These are phyloP conservation scores for Cytospora leucostoma DNA, from an alignment of 2,329 filamentous ascomycete genomes.

Conservation along the genomic window DNA sequence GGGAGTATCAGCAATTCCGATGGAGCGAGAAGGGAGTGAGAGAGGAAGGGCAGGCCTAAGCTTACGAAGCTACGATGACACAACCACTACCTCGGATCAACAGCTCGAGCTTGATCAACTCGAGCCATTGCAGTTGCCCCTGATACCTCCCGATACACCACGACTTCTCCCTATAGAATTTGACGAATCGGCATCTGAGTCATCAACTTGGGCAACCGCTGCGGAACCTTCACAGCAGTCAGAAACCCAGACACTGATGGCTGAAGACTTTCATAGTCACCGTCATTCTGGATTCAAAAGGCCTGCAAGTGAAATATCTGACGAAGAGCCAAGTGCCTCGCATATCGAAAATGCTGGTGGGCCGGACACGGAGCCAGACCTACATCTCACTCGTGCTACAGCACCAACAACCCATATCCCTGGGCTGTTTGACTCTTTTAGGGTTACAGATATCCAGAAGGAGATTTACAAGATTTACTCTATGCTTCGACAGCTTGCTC, in stretches of 20 bases:
- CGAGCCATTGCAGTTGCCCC: not conserved
- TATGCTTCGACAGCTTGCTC: not conserved
- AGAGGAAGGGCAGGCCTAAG: not conserved
- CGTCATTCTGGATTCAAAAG: not conserved
- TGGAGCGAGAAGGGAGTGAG: not conserved
- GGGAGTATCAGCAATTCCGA: not conserved
- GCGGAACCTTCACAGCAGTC: not conserved
- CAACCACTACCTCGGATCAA: not conserved
- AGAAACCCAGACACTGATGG: not conserved
- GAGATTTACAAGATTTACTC: slow-evolving; percentile 11
- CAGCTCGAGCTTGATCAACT: not conserved
- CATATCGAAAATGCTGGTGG: not conserved
- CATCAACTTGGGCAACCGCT: not conserved
- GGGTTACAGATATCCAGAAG: not conserved
- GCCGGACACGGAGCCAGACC: not conserved
- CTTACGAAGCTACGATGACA: not conserved
- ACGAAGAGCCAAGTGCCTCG: not conserved
- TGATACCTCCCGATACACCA: not conserved
- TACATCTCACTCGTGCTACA: not conserved
- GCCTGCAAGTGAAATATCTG: slow-evolving; percentile 4
- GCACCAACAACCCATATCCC: not conserved
- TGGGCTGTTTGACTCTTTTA: not conserved
- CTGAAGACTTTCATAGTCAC: not conserved
- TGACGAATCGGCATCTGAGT: not conserved
- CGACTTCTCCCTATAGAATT: not conserved